These are phyloP conservation scores for Cenchrus fungigraminus DNA, from an alignment of 176 grass and related monocot species.

Conservation along the genomic window DNA sequence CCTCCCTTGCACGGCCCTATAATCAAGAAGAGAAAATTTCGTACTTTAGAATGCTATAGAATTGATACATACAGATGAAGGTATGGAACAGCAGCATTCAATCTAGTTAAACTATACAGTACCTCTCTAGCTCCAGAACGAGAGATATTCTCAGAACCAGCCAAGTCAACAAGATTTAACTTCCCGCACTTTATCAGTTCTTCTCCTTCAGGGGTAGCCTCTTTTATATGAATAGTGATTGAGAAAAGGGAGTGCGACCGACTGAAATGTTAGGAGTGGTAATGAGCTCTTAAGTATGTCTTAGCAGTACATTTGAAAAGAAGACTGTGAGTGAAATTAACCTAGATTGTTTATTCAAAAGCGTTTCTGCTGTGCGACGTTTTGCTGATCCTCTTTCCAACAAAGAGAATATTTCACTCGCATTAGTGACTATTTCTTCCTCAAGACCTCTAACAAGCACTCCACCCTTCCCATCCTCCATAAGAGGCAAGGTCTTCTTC, in stretches of 20 bases:
- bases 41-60: constrained; percentile 16
- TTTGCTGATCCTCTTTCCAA: constrained; percentile 97
- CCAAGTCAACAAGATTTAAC: constrained; percentile 91
- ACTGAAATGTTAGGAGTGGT: constrained; percentile 54
- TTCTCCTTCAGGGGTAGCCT: constrained; percentile 99
- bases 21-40: constrained; percentile 26
- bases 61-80: background rate
- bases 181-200: constrained; percentile 98
- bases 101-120: constrained; percentile 26
- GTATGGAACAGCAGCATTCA: constrained; percentile 1
- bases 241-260: constrained; percentile 98
- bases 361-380: constrained; percentile 88
- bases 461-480: constrained; percentile 99
- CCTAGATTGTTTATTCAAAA: constrained; percentile 99
- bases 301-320: constrained; percentile 11
- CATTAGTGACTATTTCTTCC: constrained; percentile 94
- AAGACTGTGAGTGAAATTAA: constrained; percentile 25
- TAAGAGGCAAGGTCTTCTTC: constrained; percentile 85
- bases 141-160: constrained; percentile 96
- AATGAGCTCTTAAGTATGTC: constrained; percentile 24
- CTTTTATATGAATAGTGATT: constrained; percentile 99
- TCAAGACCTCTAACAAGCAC: constrained; percentile 93
- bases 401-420: constrained; percentile 85
- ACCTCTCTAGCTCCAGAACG: constrained; percentile 98
- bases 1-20: constrained; percentile 95